These are phyloP conservation scores for Periconia sp. DNA, from an alignment of 2,329 filamentous ascomycete species.

Conservation along the genomic window DNA sequence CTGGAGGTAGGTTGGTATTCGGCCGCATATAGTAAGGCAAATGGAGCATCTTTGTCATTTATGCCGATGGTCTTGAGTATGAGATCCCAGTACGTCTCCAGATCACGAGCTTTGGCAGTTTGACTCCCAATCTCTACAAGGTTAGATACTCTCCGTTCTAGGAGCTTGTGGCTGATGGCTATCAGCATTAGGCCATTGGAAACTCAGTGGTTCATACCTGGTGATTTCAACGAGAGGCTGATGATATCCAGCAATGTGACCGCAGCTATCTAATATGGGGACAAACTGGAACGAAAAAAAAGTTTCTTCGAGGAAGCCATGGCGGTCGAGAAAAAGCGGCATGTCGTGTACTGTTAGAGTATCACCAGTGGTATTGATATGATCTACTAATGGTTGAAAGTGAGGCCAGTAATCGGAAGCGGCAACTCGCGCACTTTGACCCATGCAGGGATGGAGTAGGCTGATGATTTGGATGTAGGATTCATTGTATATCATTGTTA, in stretches of 20 bases:
- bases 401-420: slow-evolving; percentile 68
- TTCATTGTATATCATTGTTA: slow-evolving; percentile 48
- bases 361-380: slow-evolving; percentile 27
- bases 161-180: slow-evolving; percentile 8
- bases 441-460: slow-evolving; percentile 60
- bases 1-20: slow-evolving; percentile 14
- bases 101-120: slow-evolving; percentile 69
- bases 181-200: too few species aligned
- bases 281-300: slow-evolving; percentile 82
- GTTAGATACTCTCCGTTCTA: slow-evolving; percentile 28
- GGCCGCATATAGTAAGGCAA: slow-evolving; percentile 32
- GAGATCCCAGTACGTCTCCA: slow-evolving; percentile 73
- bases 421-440: slow-evolving; percentile 67
- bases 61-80: slow-evolving; percentile 71
- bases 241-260: slow-evolving; percentile 73
- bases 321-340: slow-evolving; percentile 70
- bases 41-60: slow-evolving; percentile 62
- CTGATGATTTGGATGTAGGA: slow-evolving; percentile 39
- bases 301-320: slow-evolving; percentile 74
- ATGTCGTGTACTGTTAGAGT: slow-evolving; percentile 64
- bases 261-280: slow-evolving; percentile 73
- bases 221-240: slow-evolving; percentile 77
- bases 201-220: too few species aligned
- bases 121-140: slow-evolving; percentile 74
- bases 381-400: slow-evolving; percentile 29